These are phyloP conservation scores for Eragrostis nindensis DNA, from an alignment of 176 grass and related monocot species.

Conservation along the genomic window DNA sequence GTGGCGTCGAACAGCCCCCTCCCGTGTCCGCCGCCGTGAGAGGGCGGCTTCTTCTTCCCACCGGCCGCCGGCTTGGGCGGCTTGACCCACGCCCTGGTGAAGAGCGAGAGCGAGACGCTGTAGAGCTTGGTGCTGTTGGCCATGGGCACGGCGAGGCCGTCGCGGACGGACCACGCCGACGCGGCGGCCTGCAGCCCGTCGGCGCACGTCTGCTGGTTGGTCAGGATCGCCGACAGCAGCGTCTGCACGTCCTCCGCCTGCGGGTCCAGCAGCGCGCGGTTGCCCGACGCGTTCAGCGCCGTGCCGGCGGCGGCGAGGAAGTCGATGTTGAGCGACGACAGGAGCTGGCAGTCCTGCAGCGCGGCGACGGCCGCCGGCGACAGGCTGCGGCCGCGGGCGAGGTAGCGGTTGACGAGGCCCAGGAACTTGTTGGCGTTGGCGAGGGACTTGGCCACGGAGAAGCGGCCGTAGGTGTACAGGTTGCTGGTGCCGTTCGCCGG, in stretches of 20 bases:
- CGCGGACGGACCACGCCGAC: conserved; percentile 78
- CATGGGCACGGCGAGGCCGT: conserved; percentile 70
- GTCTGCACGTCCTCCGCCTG: conserved; percentile 82
- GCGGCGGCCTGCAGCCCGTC: conserved; percentile 79
- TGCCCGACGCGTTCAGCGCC: conserved; percentile 53
- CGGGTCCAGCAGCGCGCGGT: conserved; percentile 62
- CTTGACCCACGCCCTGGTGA: conserved; percentile 84
- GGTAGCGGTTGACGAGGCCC: conserved; percentile 66
- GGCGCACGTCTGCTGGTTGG: conserved; percentile 96
- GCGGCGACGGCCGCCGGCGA: conserved; percentile 60
- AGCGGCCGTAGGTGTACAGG: conserved; percentile 86
- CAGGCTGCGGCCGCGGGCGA: conserved; percentile 49
- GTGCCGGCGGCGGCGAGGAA: conserved; percentile 63
- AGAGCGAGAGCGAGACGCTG: conserved; percentile 86
- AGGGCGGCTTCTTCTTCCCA: conserved; percentile 22
- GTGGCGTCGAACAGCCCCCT: conserved; percentile 59
- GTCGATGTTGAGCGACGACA: conserved; percentile 79
- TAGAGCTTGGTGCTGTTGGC: conserved; percentile 82
- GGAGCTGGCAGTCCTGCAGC: conserved; percentile 82
- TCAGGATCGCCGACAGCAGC: conserved; percentile 83
- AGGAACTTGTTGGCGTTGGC: conserved; percentile 75
- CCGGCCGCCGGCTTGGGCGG: neutral
- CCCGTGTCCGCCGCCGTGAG: conserved; percentile 36
- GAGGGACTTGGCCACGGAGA: conserved; percentile 80
- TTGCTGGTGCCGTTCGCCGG: conserved; percentile 63